Evolutionary conservation across 1,139 yeast genomes (phyloP).

Genomic region (Hemisphaericaspora subhashii): DNA sequence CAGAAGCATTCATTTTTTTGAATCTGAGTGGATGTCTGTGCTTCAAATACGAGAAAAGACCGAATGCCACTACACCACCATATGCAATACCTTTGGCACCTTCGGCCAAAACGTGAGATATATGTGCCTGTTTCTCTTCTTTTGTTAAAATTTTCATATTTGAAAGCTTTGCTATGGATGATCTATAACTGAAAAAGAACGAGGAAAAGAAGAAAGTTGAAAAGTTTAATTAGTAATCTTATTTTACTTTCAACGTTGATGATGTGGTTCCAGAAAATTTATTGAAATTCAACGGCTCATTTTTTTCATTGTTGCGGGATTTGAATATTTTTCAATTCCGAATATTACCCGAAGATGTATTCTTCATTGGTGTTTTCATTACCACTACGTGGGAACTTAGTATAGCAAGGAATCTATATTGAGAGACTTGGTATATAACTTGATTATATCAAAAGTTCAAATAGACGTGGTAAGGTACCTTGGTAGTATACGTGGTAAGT

Average conservation of each 20-base stretch:
- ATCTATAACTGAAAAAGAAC: too few species aligned
- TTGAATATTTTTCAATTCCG: background rate
- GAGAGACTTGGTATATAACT: too few species aligned
- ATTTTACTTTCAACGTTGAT: too few species aligned
- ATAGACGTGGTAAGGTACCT: too few species aligned
- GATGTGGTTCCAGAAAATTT: background rate
- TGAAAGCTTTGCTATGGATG: background rate
- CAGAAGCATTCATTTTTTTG: constrained; percentile 36
- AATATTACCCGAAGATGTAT: too few species aligned
- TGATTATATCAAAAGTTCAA: too few species aligned
- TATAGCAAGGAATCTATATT: too few species aligned
- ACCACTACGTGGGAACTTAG: too few species aligned
- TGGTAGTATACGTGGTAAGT: too few species aligned
- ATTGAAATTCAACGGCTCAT: background rate
- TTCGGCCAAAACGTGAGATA: constrained; percentile 35
- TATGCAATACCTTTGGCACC: constrained; percentile 43
- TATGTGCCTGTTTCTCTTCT: constrained; percentile 47
- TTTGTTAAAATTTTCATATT: constrained; percentile 39
- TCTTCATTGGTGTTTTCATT: too few species aligned
- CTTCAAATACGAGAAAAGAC: constrained; percentile 35
- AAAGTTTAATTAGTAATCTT: too few species aligned
- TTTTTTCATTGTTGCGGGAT: background rate
- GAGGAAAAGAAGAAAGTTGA: background rate
- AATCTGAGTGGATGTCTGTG: constrained; percentile 36
- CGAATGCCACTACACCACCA: constrained; percentile 37